Conservation (phyloP, 768 basidiomycete genomes). For the Collybia mongolica region DNA sequence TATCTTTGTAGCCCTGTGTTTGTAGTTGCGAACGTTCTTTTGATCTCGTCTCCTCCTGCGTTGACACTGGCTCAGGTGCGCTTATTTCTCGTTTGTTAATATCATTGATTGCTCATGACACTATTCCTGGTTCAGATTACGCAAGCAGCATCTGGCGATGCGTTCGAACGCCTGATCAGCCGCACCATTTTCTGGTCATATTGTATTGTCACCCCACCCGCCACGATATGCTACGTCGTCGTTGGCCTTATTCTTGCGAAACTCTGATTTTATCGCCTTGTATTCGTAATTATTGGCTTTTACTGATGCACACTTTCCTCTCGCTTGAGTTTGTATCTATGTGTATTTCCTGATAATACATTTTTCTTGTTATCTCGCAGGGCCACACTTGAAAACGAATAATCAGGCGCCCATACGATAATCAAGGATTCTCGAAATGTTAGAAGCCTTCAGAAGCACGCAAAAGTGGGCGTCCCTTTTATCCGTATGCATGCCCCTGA, state of each 20-base stretch:
- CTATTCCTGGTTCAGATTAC: conserved; percentile 53
- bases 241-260: conserved; percentile 65
- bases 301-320: background rate
- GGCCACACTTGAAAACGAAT: too few species aligned
- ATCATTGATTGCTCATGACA: background rate
- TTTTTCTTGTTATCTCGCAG: too few species aligned
- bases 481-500: too few species aligned
- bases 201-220: conserved; percentile 82
- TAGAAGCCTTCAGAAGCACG: too few species aligned
- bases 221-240: conserved; percentile 77
- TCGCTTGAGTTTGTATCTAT: too few species aligned
- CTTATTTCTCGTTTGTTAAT: background rate
- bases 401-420: too few species aligned
- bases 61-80: conserved; percentile 52
- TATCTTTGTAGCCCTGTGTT: conserved; percentile 68
- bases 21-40: conserved; percentile 78
- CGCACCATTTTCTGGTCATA: conserved; percentile 95
- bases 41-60: conserved; percentile 84
- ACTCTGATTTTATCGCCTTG: conserved; percentile 27
- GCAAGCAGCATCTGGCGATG: conserved; percentile 78
- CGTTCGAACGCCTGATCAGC: conserved; percentile 88
- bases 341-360: too few species aligned
- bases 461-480: too few species aligned
- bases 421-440: too few species aligned
- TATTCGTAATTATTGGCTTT: background rate